Evolutionary conservation across 805 yeast genomes (phyloP), one percentile per base, ranked within the genome.

Genomic region (Candida schatavii): DNA sequence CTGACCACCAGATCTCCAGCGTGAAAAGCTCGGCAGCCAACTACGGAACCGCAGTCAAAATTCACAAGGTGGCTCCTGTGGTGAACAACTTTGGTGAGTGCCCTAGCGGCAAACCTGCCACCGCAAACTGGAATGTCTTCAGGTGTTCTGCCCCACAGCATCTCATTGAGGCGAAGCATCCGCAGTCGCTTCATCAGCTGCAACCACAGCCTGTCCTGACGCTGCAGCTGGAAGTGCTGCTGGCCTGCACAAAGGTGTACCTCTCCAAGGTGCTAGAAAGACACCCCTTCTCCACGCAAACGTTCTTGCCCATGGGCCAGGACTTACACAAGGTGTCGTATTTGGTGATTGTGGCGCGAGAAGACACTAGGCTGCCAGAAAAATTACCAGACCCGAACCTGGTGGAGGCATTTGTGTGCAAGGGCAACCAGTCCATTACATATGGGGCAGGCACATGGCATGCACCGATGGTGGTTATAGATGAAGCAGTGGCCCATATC

Each of bases 391-490:
- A 85, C 50, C 74, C 77, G n/a, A 50, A 64, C 2, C 63, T 77
- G 0, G 52, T 83, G 9, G 73, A 68, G 48, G 96, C 95, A 0
- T 90, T 89, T 53, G 49, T 79, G 4, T 87, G 90, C 49, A 74
- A 66, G 42, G 96, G 96, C 0, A 83, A 86, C 57, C 96, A 89
- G 56, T 86, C 96, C 0, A 88, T 90, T 3, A 90, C 97, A 0
- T 89, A 89, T 59, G 95, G 89, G 0, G 78, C 75, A 10, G 88
- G 85, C 1, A 78, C 83, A 3, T 90, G 98, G 98, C 98, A 90
- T 59, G 96, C 97, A 0, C 97, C 98, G 3, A 90, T 90, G 98
- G 83, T 91, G 18, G 91, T 88, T 2, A 60, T 88, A 7, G 83
- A 81, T 26, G 79, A 76, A 20, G 66, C 68, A 3, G 64, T 83